phyloP scores from a whole-genome alignment of 1,284 basidiomycete species.

The Ustilago sp. region DNA sequence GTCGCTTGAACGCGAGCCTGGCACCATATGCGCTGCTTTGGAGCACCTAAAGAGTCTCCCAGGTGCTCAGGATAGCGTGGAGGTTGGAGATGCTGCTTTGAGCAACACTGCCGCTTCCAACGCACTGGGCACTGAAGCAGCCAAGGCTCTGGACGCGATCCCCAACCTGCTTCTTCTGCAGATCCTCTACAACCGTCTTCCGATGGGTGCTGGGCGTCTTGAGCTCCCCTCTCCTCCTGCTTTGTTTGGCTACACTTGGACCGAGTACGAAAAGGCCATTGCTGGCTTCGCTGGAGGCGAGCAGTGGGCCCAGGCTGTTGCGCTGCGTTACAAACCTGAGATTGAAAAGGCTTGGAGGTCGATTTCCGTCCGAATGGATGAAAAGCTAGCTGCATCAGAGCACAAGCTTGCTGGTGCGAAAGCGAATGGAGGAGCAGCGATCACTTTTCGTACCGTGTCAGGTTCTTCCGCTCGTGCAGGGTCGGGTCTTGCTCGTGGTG shows the following conservation, averaged over 20 bases:
- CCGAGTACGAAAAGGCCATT: conserved; percentile 63
- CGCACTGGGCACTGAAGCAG: conserved; percentile 36
- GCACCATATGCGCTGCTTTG: conserved; percentile 42
- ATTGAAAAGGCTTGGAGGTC: conserved; percentile 46
- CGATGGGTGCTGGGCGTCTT: conserved; percentile 38
- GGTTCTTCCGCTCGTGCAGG: conserved; percentile 23
- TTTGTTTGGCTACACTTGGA: conserved; percentile 62
- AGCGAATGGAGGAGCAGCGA: conserved; percentile 13
- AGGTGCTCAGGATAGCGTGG: conserved; percentile 5
- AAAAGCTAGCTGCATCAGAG: conserved; percentile 30
- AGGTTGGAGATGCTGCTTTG: not conserved
- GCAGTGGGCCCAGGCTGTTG: conserved; percentile 59
- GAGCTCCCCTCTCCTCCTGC: conserved; percentile 60
- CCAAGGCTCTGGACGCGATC: conserved; percentile 60
- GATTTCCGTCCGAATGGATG: conserved; percentile 23
- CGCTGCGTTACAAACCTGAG: conserved; percentile 55
- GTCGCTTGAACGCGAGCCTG: conserved; percentile 58
- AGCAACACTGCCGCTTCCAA: conserved; percentile 2
- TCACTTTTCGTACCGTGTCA: conserved; percentile 26
- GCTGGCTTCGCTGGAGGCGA: conserved; percentile 63
- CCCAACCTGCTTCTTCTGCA: conserved; percentile 64
- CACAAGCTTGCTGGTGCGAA: conserved; percentile 13
- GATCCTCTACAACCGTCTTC: conserved; percentile 63
- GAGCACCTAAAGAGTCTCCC: conserved; percentile 38
- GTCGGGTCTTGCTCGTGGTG: conserved; percentile 28